phyloP scores from a whole-genome alignment of 371 early-diverging fungal genomes.

The Capillidium rhysosporum region DNA sequence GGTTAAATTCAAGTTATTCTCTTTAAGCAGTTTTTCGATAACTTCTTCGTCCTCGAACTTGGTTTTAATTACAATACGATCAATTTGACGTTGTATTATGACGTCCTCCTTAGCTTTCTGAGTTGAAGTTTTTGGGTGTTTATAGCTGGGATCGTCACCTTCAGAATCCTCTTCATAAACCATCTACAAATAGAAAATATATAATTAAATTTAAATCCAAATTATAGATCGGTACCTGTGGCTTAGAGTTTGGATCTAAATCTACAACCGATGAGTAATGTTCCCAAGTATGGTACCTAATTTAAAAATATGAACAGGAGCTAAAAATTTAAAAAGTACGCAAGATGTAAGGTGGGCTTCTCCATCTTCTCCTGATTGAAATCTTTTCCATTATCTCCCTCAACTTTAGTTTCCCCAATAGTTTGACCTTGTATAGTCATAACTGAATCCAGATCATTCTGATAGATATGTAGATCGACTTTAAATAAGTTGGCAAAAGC shows the following conservation, averaged over 20 bases:
- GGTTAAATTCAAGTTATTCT: slow-evolving; percentile 21
- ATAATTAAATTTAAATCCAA: background rate
- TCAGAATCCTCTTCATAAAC: background rate
- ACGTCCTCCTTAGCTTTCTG: background rate
- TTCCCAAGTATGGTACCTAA: slow-evolving; percentile 61
- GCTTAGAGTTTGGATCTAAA: slow-evolving; percentile 33
- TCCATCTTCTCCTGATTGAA: slow-evolving; percentile 18
- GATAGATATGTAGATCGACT: slow-evolving; percentile 60
- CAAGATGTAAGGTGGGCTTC: slow-evolving; percentile 34
- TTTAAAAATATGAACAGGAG: background rate
- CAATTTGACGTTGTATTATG: slow-evolving; percentile 7
- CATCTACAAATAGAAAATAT: background rate
- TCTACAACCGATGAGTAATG: slow-evolving; percentile 65
- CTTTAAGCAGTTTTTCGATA: slow-evolving; percentile 26
- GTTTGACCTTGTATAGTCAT: slow-evolving; percentile 12
- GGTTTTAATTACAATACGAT: slow-evolving; percentile 9
- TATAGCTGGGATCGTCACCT: background rate
- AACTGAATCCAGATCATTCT: slow-evolving; percentile 47
- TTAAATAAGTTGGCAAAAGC: slow-evolving; percentile 46
- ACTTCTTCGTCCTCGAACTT: slow-evolving; percentile 15
- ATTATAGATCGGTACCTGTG: slow-evolving; percentile 23
- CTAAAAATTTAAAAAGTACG: slow-evolving; percentile 20
- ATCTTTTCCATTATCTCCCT: slow-evolving; percentile 13
- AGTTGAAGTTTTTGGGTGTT: background rate
- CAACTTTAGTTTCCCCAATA: background rate